These are phyloP conservation scores for Chytridium lagenaria DNA, from an alignment of 371 early-diverging fungal species.

Conservation along the genomic window DNA sequence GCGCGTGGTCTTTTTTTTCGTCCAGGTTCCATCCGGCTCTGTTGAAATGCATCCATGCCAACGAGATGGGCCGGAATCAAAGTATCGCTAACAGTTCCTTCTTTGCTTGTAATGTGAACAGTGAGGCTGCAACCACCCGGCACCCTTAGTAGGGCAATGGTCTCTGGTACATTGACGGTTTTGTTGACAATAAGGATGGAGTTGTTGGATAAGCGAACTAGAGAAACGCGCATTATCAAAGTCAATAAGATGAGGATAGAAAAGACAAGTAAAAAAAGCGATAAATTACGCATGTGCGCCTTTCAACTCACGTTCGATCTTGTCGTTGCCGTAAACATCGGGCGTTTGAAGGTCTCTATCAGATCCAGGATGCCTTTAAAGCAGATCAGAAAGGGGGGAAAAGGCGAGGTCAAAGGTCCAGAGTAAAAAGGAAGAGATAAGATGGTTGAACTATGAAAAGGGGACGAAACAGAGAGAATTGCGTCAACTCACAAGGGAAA, in stretches of 20 bases:
- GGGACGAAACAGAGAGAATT: background rate
- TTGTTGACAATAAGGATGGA: background rate
- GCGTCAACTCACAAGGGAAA: background rate
- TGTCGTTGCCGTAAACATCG: background rate
- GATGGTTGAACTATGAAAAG: no score
- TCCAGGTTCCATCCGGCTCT: background rate
- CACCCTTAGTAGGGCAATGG: background rate
- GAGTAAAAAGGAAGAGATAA: no score
- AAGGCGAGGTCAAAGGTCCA: no score
- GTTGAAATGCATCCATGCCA: background rate
- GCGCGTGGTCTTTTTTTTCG: slow-evolving; percentile 1
- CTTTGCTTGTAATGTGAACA: background rate
- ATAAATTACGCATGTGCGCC: no score
- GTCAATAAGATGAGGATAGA: background rate
- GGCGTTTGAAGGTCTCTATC: background rate
- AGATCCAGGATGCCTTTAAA: slow-evolving; percentile 4
- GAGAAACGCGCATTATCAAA: background rate
- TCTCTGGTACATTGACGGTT: background rate
- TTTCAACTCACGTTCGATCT: slow-evolving; percentile 8
- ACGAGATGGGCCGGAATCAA: background rate
- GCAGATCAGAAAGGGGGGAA: no score
- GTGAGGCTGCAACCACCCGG: background rate
- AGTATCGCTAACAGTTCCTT: background rate
- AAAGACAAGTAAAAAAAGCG: background rate
- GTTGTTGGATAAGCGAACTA: background rate